Evolutionary conservation across 495 filamentous ascomycete species (phyloP).

Genomic region (Hypoxylon crocopeplum): DNA sequence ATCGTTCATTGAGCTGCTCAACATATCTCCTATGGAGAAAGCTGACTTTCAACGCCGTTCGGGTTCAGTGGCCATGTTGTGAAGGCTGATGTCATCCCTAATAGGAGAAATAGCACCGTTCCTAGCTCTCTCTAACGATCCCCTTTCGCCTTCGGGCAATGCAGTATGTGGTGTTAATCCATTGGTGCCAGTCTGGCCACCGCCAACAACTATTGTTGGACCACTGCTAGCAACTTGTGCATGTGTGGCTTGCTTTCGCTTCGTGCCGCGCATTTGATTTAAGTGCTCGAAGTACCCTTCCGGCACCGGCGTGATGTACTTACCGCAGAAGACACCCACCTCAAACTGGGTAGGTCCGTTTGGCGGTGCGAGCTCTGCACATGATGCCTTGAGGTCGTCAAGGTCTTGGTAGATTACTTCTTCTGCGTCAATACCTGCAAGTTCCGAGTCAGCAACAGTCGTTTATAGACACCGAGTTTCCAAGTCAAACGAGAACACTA

Average conservation of each 20-base stretch:
- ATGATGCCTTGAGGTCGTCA: constrained; percentile 81
- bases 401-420: constrained; percentile 89
- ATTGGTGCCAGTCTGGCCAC: constrained; percentile 10
- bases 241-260: constrained; percentile 24
- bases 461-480: background rate
- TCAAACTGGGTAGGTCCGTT: constrained; percentile 71
- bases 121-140: constrained; percentile 1
- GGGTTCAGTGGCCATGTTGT: constrained; percentile 29
- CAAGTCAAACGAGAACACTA: background rate
- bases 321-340: constrained; percentile 95
- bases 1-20: constrained; percentile 6
- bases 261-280: constrained; percentile 52
- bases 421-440: constrained; percentile 82
- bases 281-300: constrained; percentile 89
- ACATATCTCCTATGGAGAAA: background rate
- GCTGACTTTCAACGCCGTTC: constrained; percentile 18
- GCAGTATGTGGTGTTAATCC: constrained; percentile 5
- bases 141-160: constrained; percentile 9
- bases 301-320: constrained; percentile 83
- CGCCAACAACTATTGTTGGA: constrained; percentile 11
- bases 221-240: constrained; percentile 26
- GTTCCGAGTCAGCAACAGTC: constrained; percentile 31
- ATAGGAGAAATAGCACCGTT: constrained; percentile 19
- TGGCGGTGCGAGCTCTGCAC: constrained; percentile 70
- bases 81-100: constrained; percentile 31